A percentile compares a stretch with the other conserved stretches of the same genome.
Evolutionary conservation across 306 rosid species (phyloP).

Genomic region (Fagus sylvatica): DNA sequence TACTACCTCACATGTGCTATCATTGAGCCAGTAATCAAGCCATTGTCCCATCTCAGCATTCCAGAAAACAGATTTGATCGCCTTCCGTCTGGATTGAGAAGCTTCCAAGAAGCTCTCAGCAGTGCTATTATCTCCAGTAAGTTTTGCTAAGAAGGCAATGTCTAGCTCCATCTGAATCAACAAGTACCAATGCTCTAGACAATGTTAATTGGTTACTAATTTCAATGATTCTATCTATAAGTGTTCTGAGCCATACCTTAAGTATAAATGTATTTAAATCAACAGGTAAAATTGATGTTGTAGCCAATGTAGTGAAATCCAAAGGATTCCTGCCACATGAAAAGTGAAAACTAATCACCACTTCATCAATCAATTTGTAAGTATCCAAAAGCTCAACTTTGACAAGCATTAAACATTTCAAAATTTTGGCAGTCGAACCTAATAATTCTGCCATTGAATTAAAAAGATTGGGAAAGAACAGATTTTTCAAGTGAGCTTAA

Average conservation of each 20-base stretch:
- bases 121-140: conserved; percentile 49
- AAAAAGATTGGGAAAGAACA: not conserved
- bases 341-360: not conserved
- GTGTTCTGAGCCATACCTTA: conserved; percentile 49
- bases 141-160: conserved; percentile 71
- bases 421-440: not conserved
- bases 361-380: not conserved
- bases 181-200: conserved; percentile 19
- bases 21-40: conserved; percentile 83
- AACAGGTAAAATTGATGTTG: conserved; percentile 78
- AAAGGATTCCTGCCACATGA: conserved; percentile 59
- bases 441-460: not conserved
- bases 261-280: conserved; percentile 77
- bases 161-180: conserved; percentile 80
- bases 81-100: conserved; percentile 58
- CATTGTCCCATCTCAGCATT: conserved; percentile 65
- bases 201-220: conserved; percentile 10
- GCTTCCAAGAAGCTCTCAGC: conserved; percentile 47
- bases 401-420: not conserved
- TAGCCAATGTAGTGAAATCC: conserved; percentile 72
- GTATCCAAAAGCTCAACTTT: not conserved
- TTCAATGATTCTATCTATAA: conserved; percentile 16
- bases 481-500: not conserved
- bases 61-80: conserved; percentile 78
- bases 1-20: conserved; percentile 38